Evolutionary conservation across 192 early-diverging fungal species (phyloP).

Genomic region (Phlyctochytrium planicorne): DNA sequence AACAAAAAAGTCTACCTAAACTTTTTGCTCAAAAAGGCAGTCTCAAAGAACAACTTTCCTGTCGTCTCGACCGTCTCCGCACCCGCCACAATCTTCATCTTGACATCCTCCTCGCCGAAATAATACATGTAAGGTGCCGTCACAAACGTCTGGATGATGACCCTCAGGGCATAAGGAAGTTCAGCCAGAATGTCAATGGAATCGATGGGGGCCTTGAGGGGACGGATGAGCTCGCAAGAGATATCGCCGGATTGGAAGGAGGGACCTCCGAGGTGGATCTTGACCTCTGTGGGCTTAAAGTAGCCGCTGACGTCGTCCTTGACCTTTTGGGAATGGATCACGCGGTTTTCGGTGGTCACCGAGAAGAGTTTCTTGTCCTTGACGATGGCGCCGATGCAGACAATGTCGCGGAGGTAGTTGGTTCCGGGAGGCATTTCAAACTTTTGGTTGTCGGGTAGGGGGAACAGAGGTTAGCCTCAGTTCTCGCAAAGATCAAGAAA

Average conservation of each 20-base stretch:
- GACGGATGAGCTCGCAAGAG: constrained; percentile 60
- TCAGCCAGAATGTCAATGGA: constrained; percentile 89
- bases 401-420: constrained; percentile 30
- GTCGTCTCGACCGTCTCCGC: constrained; percentile 57
- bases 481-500: too few relatives aligned
- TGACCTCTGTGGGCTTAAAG: constrained; percentile 68
- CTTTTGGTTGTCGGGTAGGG: too few relatives aligned
- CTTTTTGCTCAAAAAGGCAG: constrained; percentile 71
- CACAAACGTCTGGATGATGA: constrained; percentile 87
- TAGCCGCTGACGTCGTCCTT: constrained; percentile 83
- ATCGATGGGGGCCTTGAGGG: constrained; percentile 60
- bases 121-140: constrained; percentile 94
- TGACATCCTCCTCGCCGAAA: constrained; percentile 79
- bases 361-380: constrained; percentile 65
- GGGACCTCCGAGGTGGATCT: constrained; percentile 66
- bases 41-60: constrained; percentile 82
- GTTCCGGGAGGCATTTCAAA: constrained; percentile 71
- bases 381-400: constrained; percentile 74
- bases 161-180: constrained; percentile 84
- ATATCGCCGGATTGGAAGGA: constrained; percentile 57
- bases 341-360: constrained; percentile 73
- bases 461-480: too few relatives aligned
- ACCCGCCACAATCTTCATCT: constrained; percentile 72
- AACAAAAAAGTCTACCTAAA: too few relatives aligned
- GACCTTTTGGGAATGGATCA: constrained; percentile 60